Base-by-base conservation (phyloP, 345 rosid species). In the Boechera retrofracta region DNA sequence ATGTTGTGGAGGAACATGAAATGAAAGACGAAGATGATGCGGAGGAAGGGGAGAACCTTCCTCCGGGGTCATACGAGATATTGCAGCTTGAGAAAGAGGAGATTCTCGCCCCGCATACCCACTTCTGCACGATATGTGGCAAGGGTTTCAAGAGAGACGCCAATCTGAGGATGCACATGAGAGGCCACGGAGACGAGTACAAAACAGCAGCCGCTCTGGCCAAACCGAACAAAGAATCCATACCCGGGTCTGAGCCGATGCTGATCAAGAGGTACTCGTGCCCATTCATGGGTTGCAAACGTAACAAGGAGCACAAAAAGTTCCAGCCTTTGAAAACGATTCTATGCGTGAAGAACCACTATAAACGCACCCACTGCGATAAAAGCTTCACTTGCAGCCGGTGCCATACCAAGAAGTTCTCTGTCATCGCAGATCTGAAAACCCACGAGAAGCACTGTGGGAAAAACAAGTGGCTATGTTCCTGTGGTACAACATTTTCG, bases 361-460 rank as follows among this genome's bases (percentile, higher is more conserved):
- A 90, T 83, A 95, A 91, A 85, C 89, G 99, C 62, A 88, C 98
- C 7, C 99, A 95, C 70, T 95, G 99, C 16, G 98, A 95, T 82
- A 95, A 95, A 74, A 91, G 97, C 85, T 92, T 87, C 75, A 83
- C 80, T 8, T 95, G 98, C 77, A 88, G 98, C 83, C 72, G 98
- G 32, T 95, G 99, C 90, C 87, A 95, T 83, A 85, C 89, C 69
- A 95, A 95, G 90, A 95, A 87, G 68, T 95, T 95, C 80, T 92
- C 98, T 0, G 97, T 95, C 56, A 85, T 91, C 12, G 99, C 99
- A 2, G 99, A 95, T 83, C 92, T 95, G 33, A 95, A 92, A 79
- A 95, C 99, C 15, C 99, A 95, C 36, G 99, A 95, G 88, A 95
- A 95, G 83, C 99, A 95, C 64, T 92, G 99, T 56, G 99, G 99